These are phyloP conservation scores for Albophoma yamanashiensis DNA, from an alignment of 2,329 filamentous ascomycete genomes.

Conservation along the genomic window DNA sequence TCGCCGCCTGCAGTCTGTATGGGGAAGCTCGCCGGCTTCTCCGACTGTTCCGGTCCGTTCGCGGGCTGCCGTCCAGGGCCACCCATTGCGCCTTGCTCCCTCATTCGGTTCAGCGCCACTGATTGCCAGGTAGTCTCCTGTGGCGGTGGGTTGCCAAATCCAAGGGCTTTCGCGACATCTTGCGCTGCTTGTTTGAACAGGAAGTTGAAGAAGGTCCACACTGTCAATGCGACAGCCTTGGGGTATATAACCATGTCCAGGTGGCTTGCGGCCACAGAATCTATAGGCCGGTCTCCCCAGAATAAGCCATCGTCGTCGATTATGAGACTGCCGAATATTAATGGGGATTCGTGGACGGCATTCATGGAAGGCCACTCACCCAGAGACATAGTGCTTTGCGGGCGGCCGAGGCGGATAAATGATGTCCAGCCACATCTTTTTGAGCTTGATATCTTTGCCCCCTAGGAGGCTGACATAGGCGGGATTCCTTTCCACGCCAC, in stretches of 20 bases:
- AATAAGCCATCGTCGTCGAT: conserved; percentile 37
- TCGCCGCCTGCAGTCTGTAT: conserved; percentile 14
- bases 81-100: conserved; percentile 11
- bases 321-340: conserved; percentile 28
- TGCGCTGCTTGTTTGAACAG: conserved; percentile 33
- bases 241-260: conserved; percentile 43
- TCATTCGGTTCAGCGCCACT: conserved; percentile 17
- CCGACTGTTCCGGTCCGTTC: conserved; percentile 11
- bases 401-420: conserved; percentile 49
- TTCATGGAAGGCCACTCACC: conserved; percentile 31
- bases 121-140: conserved; percentile 21
- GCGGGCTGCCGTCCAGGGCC: conserved; percentile 12
- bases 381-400: conserved; percentile 46
- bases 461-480: conserved; percentile 28
- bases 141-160: conserved; percentile 20
- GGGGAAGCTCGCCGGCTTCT: conserved; percentile 12
- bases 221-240: conserved; percentile 35
- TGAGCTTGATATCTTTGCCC: conserved; percentile 37
- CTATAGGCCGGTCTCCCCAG: conserved; percentile 36
- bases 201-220: conserved; percentile 40
- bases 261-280: conserved; percentile 32
- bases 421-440: conserved; percentile 48
- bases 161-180: conserved; percentile 33
- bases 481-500: conserved; percentile 28
- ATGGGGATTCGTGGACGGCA: conserved; percentile 9